Evolutionary conservation across 2,329 filamentous ascomycete species (phyloP), one percentile per base, ranked within the genome.

Genomic region (Ampelomyces quisqualis): DNA sequence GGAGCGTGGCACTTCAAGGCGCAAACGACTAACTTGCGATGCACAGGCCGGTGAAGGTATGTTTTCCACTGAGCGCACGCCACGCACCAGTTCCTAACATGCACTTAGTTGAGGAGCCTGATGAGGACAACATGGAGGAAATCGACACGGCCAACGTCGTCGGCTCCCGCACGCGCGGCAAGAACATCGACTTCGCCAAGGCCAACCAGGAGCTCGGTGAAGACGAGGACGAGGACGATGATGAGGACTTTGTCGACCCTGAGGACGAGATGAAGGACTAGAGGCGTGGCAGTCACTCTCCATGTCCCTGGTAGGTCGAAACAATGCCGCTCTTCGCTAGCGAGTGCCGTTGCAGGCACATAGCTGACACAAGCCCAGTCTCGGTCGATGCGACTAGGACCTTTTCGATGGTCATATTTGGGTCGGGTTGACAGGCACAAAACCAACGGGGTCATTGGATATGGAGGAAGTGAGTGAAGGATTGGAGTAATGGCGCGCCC

Each of bases 111-210:
- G 84, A 85, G 57, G 74, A 51, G 38, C 85, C 86, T 30, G 88
- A 90, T 40, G 85, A 87, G 45, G 75, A 88, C 62, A 86, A 87
- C 70, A 81, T 95, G 77, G 88, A 94, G 67, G 90, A 91, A 73
- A 96, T 98, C 68, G 88, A 95, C 67, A 76, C 81, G 42, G 80
- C 81, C 68, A 97, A 97, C 79, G 95, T 97, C 69, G 83, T 97
- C 65, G 69, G 74, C 44, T 79, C 77, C 52, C 91, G 93, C 70
- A 97, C 91, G 51, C 91, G 91, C 64, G 90, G 90, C 65, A 88
- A 88, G 71, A 79, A 84, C 64, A 96, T 97, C 68, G 88, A 97
- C 77, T 97, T 88, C 73, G 86, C 86, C 62, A 90, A 95, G 76
- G 90, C 90, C 14, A 89, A 88, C 18, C 78, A 86, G 71, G 83